phyloP scores from a whole-genome alignment of 2,329 filamentous ascomycete species.

The Pseudogymnoascus sp. region DNA sequence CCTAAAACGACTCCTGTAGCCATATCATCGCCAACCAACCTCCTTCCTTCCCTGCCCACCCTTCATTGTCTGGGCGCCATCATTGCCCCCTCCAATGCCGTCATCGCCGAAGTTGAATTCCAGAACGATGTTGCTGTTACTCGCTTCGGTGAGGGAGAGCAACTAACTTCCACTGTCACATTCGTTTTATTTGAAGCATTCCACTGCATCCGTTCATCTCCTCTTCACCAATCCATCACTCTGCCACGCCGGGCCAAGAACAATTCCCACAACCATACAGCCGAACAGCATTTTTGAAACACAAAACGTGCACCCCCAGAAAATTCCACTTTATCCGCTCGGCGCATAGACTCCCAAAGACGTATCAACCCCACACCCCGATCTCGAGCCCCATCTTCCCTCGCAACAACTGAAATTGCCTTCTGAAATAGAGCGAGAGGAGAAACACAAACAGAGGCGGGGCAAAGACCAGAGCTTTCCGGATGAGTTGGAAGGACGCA shows the following conservation, averaged over 20 bases:
- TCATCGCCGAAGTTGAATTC: not conserved
- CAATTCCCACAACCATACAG: not conserved
- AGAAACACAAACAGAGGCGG: conserved; percentile 7
- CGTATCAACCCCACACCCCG: not conserved
- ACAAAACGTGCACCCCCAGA: not conserved
- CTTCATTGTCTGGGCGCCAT: not conserved
- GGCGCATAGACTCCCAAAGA: not conserved
- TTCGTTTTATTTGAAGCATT: not conserved
- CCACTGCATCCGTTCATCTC: not conserved
- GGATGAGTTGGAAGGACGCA: not conserved
- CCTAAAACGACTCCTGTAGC: not conserved
- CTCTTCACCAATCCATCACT: not conserved
- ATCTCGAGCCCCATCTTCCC: not conserved
- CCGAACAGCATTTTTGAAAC: not conserved
- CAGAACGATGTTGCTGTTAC: not conserved
- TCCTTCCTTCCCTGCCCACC: not conserved
- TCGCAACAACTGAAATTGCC: conserved; percentile 4
- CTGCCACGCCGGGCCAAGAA: not conserved
- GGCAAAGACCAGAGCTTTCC: not conserved
- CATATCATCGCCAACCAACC: not conserved
- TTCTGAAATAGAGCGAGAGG: not conserved
- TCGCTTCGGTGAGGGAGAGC: not conserved
- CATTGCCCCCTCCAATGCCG: too few species aligned
- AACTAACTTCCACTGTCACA: not conserved
- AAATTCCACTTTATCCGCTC: not conserved